These are phyloP conservation scores for Leucocoprinus birnbaumii DNA, from an alignment of 768 basidiomycete genomes.

Conservation along the genomic window DNA sequence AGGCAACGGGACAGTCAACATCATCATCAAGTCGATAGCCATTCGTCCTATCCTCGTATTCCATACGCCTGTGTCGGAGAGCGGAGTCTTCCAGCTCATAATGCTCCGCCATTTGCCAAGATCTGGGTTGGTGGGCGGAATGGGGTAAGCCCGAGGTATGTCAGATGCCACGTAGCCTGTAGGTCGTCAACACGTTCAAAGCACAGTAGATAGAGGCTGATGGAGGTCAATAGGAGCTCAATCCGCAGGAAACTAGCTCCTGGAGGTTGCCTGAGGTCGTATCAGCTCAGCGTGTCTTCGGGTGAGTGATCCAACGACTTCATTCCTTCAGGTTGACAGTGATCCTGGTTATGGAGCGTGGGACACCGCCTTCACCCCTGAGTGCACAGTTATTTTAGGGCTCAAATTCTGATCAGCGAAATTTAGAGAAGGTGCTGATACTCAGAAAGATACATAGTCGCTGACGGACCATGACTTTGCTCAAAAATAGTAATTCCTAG, in stretches of 20 bases:
- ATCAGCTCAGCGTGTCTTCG: not conserved
- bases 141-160: not conserved
- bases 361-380: too few relatives aligned
- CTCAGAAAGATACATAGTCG: too few relatives aligned
- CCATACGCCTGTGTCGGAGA: constrained; percentile 9
- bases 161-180: constrained; percentile 8
- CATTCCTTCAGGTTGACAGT: too few relatives aligned
- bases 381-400: too few relatives aligned
- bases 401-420: too few relatives aligned
- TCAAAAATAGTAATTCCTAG: too few relatives aligned
- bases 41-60: not conserved
- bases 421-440: too few relatives aligned
- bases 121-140: not conserved
- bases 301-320: too few relatives aligned
- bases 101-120: not conserved
- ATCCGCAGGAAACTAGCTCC: not conserved
- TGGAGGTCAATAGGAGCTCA: not conserved
- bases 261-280: not conserved
- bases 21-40: not conserved
- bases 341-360: too few relatives aligned
- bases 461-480: too few relatives aligned
- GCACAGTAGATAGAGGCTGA: not conserved
- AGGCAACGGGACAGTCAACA: not conserved
- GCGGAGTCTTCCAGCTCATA: not conserved
- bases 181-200: not conserved